Evolutionary conservation across 768 basidiomycete genomes (phyloP).

Genomic region (Cyclocybe aegerita): DNA sequence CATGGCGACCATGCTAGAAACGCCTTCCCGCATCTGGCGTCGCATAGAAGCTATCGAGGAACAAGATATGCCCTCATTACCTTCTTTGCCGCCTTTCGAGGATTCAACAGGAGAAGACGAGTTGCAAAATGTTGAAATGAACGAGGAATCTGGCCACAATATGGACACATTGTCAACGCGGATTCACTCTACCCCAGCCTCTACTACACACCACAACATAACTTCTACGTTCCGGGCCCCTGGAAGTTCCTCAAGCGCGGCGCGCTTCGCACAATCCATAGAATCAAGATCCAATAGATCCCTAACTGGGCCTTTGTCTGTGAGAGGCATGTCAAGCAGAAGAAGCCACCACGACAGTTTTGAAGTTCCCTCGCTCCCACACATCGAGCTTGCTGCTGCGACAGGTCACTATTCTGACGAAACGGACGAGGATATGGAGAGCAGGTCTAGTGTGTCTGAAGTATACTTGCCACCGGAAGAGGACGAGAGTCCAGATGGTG

Average conservation of each 20-base stretch:
- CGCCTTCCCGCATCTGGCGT: constrained; percentile 83
- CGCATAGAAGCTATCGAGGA: constrained; percentile 78
- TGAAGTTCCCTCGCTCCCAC: constrained; percentile 58
- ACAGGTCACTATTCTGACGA: constrained; percentile 34
- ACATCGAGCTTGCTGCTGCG: constrained; percentile 29
- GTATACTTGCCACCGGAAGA: constrained; percentile 51
- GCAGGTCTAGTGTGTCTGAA: constrained; percentile 53
- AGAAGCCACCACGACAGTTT: constrained; percentile 49
- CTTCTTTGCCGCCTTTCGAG: constrained; percentile 72
- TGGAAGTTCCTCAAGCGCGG: constrained; percentile 46
- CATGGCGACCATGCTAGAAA: constrained; percentile 65
- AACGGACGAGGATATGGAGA: constrained; percentile 37
- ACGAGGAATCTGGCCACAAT: constrained; percentile 38
- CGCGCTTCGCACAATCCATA: constrained; percentile 47
- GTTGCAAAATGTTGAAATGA: constrained; percentile 22
- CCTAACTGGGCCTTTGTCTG: constrained; percentile 27
- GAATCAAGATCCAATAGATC: constrained; percentile 57
- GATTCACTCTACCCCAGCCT: constrained; percentile 65
- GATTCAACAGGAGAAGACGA: constrained; percentile 49
- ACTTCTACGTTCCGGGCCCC: constrained; percentile 47
- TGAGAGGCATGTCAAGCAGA: constrained; percentile 29
- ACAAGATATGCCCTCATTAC: constrained; percentile 78
- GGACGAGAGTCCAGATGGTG: constrained; percentile 30
- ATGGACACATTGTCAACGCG: constrained; percentile 44
- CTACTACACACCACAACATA: constrained; percentile 43